A percentile compares a stretch with the other conserved stretches of the same genome.
Conservation (phyloP, 805 yeast species). For the Ogataea polymorpha region DNA sequence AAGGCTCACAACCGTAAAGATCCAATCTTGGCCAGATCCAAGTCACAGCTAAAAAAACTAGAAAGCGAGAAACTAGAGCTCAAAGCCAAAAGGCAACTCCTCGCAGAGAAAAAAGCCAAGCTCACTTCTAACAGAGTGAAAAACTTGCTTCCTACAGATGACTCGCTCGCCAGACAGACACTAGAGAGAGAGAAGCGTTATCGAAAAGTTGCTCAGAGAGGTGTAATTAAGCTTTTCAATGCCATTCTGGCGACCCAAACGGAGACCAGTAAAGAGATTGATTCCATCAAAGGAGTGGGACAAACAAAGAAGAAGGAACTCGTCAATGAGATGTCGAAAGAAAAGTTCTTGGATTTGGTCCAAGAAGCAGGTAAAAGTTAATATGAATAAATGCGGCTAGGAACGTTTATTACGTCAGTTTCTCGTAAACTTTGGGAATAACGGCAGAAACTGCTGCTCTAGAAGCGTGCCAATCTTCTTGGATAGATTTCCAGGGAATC, state of each 20-base stretch:
- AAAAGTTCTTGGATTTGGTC: constrained; percentile 83
- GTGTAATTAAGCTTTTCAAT: constrained; percentile 33
- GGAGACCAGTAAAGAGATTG: constrained; percentile 63
- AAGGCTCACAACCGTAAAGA: constrained; percentile 87
- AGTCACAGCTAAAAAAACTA: constrained; percentile 64
- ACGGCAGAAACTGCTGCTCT: constrained; percentile 28
- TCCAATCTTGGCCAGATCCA: constrained; percentile 84
- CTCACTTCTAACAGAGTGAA: constrained; percentile 66
- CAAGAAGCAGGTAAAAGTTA: constrained; percentile 62
- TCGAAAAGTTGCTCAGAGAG: constrained; percentile 58
- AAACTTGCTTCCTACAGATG: constrained; percentile 63
- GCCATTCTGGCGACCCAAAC: constrained; percentile 74
- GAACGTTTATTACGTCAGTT: constrained; percentile 9
- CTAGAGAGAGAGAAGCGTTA: constrained; percentile 60
- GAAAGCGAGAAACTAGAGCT: constrained; percentile 80
- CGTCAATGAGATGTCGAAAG: constrained; percentile 78
- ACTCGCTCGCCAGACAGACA: constrained; percentile 41
- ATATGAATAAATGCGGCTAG: constrained; percentile 2
- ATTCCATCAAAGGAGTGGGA: constrained; percentile 57
- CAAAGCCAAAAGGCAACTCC: constrained; percentile 70
- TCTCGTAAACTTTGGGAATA: constrained; percentile 27
- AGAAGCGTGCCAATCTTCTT: constrained; percentile 37
- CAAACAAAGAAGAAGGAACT: constrained; percentile 53
- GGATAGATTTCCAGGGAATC: constrained; percentile 35
- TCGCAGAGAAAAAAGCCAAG: constrained; percentile 66